Conservation (phyloP, 2,329 filamentous ascomycete species). For the Neopestalotiopsis clavispora region DNA sequence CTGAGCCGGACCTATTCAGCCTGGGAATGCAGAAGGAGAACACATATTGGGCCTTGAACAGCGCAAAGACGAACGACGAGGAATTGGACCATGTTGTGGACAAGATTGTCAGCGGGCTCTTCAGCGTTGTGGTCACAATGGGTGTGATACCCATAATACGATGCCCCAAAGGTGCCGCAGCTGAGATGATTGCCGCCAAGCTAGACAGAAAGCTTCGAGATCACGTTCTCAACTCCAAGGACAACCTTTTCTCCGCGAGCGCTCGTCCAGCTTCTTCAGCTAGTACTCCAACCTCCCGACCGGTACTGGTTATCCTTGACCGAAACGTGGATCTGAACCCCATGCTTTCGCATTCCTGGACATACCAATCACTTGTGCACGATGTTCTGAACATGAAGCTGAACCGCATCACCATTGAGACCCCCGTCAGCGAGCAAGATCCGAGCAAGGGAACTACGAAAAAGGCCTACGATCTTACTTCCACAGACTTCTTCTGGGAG, state of each 20-base stretch:
- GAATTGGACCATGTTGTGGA: constrained; percentile 88
- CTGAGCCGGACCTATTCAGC: constrained; percentile 93
- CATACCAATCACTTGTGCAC: constrained; percentile 71
- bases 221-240: constrained; percentile 96
- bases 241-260: constrained; percentile 84
- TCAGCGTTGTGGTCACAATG: constrained; percentile 98
- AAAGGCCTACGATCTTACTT: constrained; percentile 86
- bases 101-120: constrained; percentile 92
- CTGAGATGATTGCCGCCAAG: constrained; percentile 92
- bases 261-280: constrained; percentile 63
- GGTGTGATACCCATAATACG: constrained; percentile 94
- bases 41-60: constrained; percentile 96
- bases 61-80: constrained; percentile 86
- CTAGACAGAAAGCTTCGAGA: constrained; percentile 95
- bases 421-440: constrained; percentile 77
- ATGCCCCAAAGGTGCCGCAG: constrained; percentile 89
- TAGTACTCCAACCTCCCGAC: constrained; percentile 74
- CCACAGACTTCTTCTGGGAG: constrained; percentile 95
- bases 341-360: constrained; percentile 98
- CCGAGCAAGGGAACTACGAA: constrained; percentile 78
- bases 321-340: constrained; percentile 94
- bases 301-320: constrained; percentile 91
- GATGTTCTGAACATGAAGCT: constrained; percentile 79
- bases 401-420: constrained; percentile 93
- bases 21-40: constrained; percentile 89